Base-by-base conservation (phyloP, 768 basidiomycete species). In the Thelephora aurantiotincta region DNA sequence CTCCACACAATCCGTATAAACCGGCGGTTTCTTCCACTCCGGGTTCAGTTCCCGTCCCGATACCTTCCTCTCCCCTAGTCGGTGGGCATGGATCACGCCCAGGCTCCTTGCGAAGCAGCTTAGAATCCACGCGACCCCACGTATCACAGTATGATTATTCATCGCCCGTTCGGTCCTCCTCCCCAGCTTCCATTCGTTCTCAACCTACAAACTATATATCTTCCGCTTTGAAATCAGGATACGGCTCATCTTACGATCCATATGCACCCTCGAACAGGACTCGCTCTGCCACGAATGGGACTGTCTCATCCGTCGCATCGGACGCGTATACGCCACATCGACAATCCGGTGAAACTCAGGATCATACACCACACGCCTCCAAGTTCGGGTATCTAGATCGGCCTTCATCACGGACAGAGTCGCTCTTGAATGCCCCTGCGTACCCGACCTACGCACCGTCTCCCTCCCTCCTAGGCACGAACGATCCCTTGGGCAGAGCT, bases 401-500 rank as follows among this genome's bases (percentile, higher is more conserved):
- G 16, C 44, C 44, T 23, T 6, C 48, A 43, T 47, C 44, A 5
- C 26, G 51, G 19, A 11, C 53, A 41, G 51, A 54, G 26, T 35
- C 48, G 11, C 62, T 54, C 43, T 52, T 58, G 3, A 33, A 61
- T 36, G 51, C 58, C 7, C 60, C 70, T 9, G 63, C 68, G 12
- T 73, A 73, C 42, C 65, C 70, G 2, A 72, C 75, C 12, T 91
- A 91, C 61, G 86, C 86, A 1, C 88, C 88, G 14, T 91, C 88
- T 0, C 84, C 89, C 0, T 88, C 89, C 0, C 67, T 89, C 16
- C 58, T 89, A 41, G 88, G 86, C 22, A 74, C 80, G 6, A 88
- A 91, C 55, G 88, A 91, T 59, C 85, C 86, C 5, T 65, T 91
- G 2, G 79, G 81, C 23, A 75, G 88, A 38, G 79, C 82, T 5